These are phyloP conservation scores for Eucalyptus coolabah DNA, from an alignment of 345 rosid genomes.

Conservation along the genomic window DNA sequence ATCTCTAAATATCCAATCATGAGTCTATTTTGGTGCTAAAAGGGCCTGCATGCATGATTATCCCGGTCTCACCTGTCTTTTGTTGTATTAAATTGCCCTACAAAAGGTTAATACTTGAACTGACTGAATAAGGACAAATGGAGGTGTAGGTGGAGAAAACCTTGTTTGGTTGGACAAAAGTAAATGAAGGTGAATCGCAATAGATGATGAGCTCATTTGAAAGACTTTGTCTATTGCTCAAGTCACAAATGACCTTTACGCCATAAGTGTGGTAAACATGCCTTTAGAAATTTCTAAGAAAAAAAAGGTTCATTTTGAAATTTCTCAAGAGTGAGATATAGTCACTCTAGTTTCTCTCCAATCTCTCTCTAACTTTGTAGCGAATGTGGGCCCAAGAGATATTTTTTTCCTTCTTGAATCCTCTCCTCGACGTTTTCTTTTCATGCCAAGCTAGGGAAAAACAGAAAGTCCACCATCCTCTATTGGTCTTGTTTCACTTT, in stretches of 20 bases:
- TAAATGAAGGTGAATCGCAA: not conserved
- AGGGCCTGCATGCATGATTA: not conserved
- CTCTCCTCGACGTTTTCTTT: not conserved
- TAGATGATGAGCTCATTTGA: not conserved
- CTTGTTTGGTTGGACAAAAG: not conserved
- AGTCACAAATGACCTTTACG: not conserved
- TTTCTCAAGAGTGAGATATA: not conserved
- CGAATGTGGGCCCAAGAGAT: not conserved
- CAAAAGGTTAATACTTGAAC: not conserved
- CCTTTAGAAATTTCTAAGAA: not conserved
- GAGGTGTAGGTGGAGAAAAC: not conserved
- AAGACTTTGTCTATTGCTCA: not conserved
- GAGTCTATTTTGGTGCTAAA: not conserved
- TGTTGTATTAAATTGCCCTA: not conserved
- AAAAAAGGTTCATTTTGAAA: not conserved
- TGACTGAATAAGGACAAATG: not conserved
- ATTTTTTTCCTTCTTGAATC: not conserved
- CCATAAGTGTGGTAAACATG: not conserved
- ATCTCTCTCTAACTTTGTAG: not conserved
- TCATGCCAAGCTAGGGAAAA: not conserved
- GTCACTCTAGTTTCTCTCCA: not conserved
- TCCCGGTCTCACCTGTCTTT: not conserved
- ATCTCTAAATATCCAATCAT: not conserved
- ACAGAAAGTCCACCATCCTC: not conserved
- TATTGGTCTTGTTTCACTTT: not conserved